Base-by-base conservation (phyloP, 2,329 filamentous ascomycete species). In the Aspergillus persii region DNA sequence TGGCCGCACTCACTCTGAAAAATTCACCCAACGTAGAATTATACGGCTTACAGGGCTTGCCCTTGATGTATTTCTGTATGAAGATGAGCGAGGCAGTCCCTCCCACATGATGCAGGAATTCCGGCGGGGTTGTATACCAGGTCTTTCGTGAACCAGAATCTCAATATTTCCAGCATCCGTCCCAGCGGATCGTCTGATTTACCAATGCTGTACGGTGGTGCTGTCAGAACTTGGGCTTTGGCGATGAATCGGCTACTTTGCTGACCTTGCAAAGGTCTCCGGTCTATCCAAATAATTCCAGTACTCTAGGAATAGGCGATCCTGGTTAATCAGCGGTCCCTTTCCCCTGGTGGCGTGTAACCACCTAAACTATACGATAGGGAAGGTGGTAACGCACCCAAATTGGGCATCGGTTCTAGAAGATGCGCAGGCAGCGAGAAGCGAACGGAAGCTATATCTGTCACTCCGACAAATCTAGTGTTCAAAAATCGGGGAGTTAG, bases 61-160 rank as follows among this genome's bases (percentile, higher is more conserved):
- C 94, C 80, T 98, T 98, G 74, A 96, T 91, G 71, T 98, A 99
- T 85, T 99, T 99, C 84, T 87, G 69, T 57, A 49, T 54, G 12
- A 54, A 8, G 18, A 6, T 53, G 54, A 74, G 67, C 60, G 30
- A 53, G 48, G 59, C 50, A 30, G 54, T 36, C 59, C 58, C 36
- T 33, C 26, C 47, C 36, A 31, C n/a, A 23, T n/a, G 12, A 29
- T 53, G 18, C 18, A 15, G 11, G 52, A 23, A 29, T 53, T 12
- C 18, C 44, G 15, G 44, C 29, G 48, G 26, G 50, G 57, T 57
- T 48, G 65, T 73, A 66, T 79, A 86, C 84, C 76, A 99, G 76
- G 76, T 99, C 95, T 77, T 99, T 99, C 63, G 95, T 98, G 71
- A 98, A 96, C 95, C 95, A 99, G 78, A 98, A 99, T 61, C 93